Percentiles rank a stretch among this genome's conserved stretches.
phyloP scores from a whole-genome alignment of 2,329 filamentous ascomycete genomes.

The Beauveria scarabaeidicola region DNA sequence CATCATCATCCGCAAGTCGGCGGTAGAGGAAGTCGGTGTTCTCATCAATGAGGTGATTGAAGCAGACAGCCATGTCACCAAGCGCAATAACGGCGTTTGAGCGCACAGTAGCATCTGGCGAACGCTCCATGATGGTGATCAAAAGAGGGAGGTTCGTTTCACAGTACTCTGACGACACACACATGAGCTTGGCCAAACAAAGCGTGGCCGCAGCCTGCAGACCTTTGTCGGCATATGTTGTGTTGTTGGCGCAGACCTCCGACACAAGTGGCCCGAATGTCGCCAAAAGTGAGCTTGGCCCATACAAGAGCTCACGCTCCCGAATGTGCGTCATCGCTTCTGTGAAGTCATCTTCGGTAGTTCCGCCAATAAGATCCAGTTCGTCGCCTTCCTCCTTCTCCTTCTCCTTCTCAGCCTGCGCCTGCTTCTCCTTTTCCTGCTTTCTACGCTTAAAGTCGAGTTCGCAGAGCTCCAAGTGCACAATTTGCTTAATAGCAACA shows the following conservation, averaged over 20 bases:
- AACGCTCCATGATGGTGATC: constrained; percentile 96
- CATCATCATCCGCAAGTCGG: constrained; percentile 78
- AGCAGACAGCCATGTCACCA: constrained; percentile 98
- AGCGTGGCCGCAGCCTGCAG: constrained; percentile 89
- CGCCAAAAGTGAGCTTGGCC: constrained; percentile 73
- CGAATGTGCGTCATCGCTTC: constrained; percentile 79
- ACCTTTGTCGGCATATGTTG: constrained; percentile 78
- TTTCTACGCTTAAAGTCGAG: constrained; percentile 96
- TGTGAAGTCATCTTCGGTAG: constrained; percentile 87
- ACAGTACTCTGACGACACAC: constrained; percentile 93
- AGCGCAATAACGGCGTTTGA: constrained; percentile 96
- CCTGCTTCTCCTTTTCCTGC: constrained; percentile 71
- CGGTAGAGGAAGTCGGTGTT: constrained; percentile 98
- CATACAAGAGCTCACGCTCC: constrained; percentile 75
- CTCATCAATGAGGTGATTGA: constrained; percentile 98
- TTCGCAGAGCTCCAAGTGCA: constrained; percentile 94
- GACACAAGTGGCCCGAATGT: constrained; percentile 86
- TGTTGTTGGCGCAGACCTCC: constrained; percentile 93
- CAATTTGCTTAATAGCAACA: constrained; percentile 97
- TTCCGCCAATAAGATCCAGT: constrained; percentile 91
- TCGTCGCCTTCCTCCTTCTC: constrained; percentile 69
- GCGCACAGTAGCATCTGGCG: constrained; percentile 81
- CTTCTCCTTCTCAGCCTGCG: constrained; percentile 42
- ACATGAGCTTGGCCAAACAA: constrained; percentile 97
- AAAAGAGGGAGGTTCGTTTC: constrained; percentile 85